Evolutionary conservation across 2,329 filamentous ascomycete species (phyloP), one percentile per base, ranked within the genome.

Genomic region (Clonostachys solani): DNA sequence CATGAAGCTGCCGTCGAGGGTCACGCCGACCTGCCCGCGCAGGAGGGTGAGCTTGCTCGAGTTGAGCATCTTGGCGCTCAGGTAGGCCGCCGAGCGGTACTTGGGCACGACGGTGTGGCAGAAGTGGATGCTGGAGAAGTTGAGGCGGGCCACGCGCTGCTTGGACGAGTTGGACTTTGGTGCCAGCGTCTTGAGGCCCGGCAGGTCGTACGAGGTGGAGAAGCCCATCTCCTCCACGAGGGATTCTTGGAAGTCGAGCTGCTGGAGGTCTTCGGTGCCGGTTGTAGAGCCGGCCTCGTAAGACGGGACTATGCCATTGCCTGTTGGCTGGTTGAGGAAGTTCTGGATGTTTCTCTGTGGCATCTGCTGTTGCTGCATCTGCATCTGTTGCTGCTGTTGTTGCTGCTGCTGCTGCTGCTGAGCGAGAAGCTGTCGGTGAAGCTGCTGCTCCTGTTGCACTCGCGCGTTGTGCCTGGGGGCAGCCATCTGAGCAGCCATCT

Each of bases 371-470:
- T 42, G 38, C 33, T 37, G 45, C 38, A 19, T 36, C n/a, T 17
- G 17, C 3, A n/a, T 5, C 42, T 33, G 29, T 15, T 6, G 6
- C 18, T 43, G 29, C 12, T 29, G 29, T n/a, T 44, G 42, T 17
- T 37, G 29, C 33, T 18, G 18, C 45, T 89, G 86, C 64, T 89
- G 85, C 60, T 87, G 78, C 60, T 81, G 83, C 17, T 86, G 79
- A 17, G 86, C 86, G 17, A 38, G 36, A 84, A 88, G 87, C 70
- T 89, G 79, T 46, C 89, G 71, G 15, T 86, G 75, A 65, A 88
- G 89, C 73, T 89, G 89, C 58, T 89, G 89, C 66, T 90, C 85
- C 65, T 89, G 85, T 86, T n/a, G 89, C 75, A 43, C 89, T 67
- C 86, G 88, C 89, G 58, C 89, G 70, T 62, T 90, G 86, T 84